phyloP scores from a whole-genome alignment of 257 asterid genomes.

The Ehretia macrophylla region DNA sequence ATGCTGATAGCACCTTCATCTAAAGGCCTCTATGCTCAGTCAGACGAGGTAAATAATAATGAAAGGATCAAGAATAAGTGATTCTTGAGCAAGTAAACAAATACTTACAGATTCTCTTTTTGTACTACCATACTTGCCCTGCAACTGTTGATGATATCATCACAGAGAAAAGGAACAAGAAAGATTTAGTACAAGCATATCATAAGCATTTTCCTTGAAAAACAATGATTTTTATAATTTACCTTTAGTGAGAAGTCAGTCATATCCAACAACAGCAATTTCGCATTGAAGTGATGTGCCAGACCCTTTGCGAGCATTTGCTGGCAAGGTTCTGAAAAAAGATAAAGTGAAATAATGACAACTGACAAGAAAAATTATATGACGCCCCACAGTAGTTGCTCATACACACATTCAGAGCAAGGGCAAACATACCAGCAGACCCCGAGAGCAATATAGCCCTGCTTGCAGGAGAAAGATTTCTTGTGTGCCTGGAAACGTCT shows the following conservation, averaged over 20 bases:
- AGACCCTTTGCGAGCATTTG: conserved; percentile 87
- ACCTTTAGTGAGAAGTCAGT: conserved; percentile 89
- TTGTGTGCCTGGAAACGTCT: conserved; percentile 75
- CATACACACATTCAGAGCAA: not conserved
- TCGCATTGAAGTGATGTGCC: conserved; percentile 75
- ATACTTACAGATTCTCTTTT: conserved; percentile 63
- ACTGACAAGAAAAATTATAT: too few relatives aligned
- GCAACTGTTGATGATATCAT: conserved; percentile 49
- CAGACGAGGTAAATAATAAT: not conserved
- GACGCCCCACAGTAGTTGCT: too few relatives aligned
- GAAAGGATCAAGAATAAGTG: not conserved
- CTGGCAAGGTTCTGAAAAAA: conserved; percentile 55
- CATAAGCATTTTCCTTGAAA: conserved; percentile 5
- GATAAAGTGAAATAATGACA: not conserved
- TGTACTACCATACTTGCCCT: conserved; percentile 74
- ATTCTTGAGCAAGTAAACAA: too few relatives aligned
- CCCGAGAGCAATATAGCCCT: conserved; percentile 90
- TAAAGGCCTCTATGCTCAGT: not conserved
- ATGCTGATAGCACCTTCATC: too few relatives aligned
- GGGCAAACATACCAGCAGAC: conserved; percentile 58
- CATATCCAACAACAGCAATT: conserved; percentile 68
- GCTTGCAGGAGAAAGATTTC: conserved; percentile 92
- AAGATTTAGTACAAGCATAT: conserved; percentile 12
- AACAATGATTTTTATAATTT: conserved; percentile 12
- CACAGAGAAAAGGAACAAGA: conserved; percentile 10